These are phyloP conservation scores for Thamnidium elegans DNA, from an alignment of 192 early-diverging fungal genomes.

Conservation along the genomic window DNA sequence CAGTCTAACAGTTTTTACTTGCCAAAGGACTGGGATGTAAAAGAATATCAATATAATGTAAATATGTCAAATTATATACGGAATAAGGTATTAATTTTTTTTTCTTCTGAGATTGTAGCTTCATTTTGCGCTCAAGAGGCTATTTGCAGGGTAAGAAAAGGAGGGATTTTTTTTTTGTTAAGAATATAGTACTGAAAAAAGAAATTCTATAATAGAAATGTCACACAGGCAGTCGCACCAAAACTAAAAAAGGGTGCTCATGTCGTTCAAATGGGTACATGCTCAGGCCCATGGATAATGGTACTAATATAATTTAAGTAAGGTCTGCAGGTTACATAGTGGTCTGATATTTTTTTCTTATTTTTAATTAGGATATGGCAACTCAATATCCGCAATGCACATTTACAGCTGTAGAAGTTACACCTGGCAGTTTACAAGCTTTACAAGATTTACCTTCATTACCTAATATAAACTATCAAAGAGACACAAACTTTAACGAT, in stretches of 20 bases:
- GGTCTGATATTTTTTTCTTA: neutral
- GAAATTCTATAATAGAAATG: conserved; percentile 7
- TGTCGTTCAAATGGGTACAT: conserved; percentile 8
- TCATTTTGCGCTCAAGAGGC: conserved; percentile 17
- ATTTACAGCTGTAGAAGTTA: conserved; percentile 2
- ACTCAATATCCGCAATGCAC: conserved; percentile 13
- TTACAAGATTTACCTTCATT: neutral
- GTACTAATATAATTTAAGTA: conserved; percentile 9
- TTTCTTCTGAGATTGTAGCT: conserved; percentile 9
- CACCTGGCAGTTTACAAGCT: neutral
- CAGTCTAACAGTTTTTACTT: conserved; percentile 18
- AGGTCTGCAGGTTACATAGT: neutral
- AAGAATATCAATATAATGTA: conserved; percentile 11
- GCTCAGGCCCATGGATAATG: conserved; percentile 20
- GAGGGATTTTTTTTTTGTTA: neutral
- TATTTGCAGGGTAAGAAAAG: conserved; percentile 11
- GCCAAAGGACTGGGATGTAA: conserved; percentile 20
- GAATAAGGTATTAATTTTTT: neutral
- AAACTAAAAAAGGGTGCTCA: conserved; percentile 14
- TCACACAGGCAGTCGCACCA: conserved; percentile 6
- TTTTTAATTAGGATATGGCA: conserved; percentile 16
- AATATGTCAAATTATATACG: conserved; percentile 11
- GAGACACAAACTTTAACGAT: neutral
- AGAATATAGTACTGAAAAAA: neutral
- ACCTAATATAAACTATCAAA: conserved; percentile 3